Evolutionary conservation across 495 filamentous ascomycete species (phyloP).

Genomic region (Extremus antarcticus): DNA sequence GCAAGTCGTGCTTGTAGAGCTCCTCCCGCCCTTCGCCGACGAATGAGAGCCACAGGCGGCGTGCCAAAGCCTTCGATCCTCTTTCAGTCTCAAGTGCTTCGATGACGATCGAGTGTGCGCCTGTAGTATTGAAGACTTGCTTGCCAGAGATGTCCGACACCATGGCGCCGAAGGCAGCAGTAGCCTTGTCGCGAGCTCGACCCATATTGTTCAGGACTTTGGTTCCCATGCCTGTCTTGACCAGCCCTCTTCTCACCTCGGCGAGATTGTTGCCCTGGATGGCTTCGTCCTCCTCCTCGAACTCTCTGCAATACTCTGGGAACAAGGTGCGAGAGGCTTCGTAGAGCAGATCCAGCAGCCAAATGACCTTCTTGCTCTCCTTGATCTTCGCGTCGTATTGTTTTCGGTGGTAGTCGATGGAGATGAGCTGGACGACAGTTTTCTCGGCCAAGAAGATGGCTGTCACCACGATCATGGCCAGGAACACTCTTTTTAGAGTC

Average conservation of each 20-base stretch:
- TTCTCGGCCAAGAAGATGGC: conserved; percentile 21
- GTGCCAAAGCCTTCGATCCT: conserved; percentile 16
- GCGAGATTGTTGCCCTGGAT: conserved; percentile 15
- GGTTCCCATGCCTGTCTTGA: conserved; percentile 3
- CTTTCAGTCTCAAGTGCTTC: conserved; percentile 17
- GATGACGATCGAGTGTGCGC: conserved; percentile 18
- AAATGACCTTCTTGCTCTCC: conserved; percentile 21
- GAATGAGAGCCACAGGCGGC: conserved; percentile 19
- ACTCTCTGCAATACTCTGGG: conserved; percentile 18
- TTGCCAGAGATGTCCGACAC: conserved; percentile 16
- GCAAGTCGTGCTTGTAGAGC: conserved; percentile 16
- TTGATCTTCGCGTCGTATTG: conserved; percentile 21
- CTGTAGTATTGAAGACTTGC: conserved; percentile 8
- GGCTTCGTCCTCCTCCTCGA: conserved; percentile 15
- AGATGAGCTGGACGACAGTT: conserved; percentile 19
- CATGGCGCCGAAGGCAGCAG: conserved; percentile 20
- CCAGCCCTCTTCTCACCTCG: conserved; percentile 3
- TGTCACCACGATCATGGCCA: conserved; percentile 15
- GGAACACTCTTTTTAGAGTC: conserved; percentile 13
- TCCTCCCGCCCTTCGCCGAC: conserved; percentile 16
- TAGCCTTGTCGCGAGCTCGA: conserved; percentile 16
- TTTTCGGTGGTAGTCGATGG: conserved; percentile 24
- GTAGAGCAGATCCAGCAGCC: conserved; percentile 20
- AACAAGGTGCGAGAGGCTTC: conserved; percentile 18
- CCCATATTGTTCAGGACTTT: conserved; percentile 15